Base-by-base conservation (phyloP, 2,329 filamentous ascomycete species). In the Fusarium fujikuroi region DNA sequence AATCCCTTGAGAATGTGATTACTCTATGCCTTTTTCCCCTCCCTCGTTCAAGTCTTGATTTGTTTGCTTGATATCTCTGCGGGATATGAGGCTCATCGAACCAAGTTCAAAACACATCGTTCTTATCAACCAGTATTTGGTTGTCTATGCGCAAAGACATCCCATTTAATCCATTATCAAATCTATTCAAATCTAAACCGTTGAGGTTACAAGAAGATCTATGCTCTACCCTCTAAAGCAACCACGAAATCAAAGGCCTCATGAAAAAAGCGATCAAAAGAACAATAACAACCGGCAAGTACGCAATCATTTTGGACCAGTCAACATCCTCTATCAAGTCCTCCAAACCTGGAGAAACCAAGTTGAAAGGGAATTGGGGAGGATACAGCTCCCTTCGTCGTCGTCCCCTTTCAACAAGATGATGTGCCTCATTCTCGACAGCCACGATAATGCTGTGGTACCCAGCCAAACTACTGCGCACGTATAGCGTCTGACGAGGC, bases 401-500 rank as follows among this genome's bases (percentile, higher is more conserved):
- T 14, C 47, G 52, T 16, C 67, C 63, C n/a, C 69, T 60, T 8
- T 70, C 62, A 10, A 74, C 43, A 5, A 79, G 61, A 18, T 79
- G 80, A 49, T 71, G 42, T 12, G 72, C 58, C 2, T 77, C 54
- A 5, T 78, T 72, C 14, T 69, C 53, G 9, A 82, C 78, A 44
- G 75, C 67, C 9, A 82, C 66, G 6, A 73, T 58, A 15, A 81
- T 28, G 14, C 58, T 53, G 23, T 77, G 75, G 23, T 76, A 53
- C 7, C 52, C 60, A 21, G 66, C 63, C 8, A 63, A 56, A 14
- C 58, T 16, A 8, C 80, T 78, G 6, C 64, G 66, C 16, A 81
- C 73, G 7, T 77, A 77, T 3, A 82, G 58, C 5, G 81, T 82
- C 71, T 82, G 80, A 42, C 75, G 65, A 2, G 65, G 72, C 4